These are phyloP conservation scores for Eucalyptus tenuipes DNA, from an alignment of 345 rosid species.

Conservation along the genomic window DNA sequence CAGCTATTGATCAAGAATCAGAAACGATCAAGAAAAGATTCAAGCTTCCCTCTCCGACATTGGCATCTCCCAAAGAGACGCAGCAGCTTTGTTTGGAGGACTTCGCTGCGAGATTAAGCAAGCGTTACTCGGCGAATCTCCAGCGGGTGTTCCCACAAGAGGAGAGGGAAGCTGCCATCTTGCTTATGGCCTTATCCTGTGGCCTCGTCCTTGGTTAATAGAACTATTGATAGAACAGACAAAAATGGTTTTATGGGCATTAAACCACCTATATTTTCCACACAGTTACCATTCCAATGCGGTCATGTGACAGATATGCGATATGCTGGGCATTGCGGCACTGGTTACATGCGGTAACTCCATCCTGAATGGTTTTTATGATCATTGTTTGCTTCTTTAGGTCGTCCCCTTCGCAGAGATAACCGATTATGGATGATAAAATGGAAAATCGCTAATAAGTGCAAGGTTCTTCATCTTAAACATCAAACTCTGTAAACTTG, in stretches of 20 bases:
- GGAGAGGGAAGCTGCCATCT: conserved; percentile 92
- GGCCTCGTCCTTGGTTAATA: conserved; percentile 43
- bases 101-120: conserved; percentile 44
- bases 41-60: conserved; percentile 7
- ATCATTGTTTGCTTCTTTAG: background rate
- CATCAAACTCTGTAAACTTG: background rate
- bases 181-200: conserved; percentile 87
- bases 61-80: background rate
- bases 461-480: background rate
- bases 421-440: background rate
- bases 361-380: background rate
- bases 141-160: conserved; percentile 85
- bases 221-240: background rate
- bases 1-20: background rate
- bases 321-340: background rate
- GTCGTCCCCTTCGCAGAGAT: background rate
- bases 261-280: background rate
- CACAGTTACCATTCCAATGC: background rate
- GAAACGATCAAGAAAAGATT: conserved; percentile 21
- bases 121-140: conserved; percentile 36
- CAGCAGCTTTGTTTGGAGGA: conserved; percentile 65
- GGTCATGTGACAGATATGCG: background rate
- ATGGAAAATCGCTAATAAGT: background rate
- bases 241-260: background rate
- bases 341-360: background rate